Evolutionary conservation across 352 stramenopile species (phyloP).

Genomic region (Phytopythium ostracodes): DNA sequence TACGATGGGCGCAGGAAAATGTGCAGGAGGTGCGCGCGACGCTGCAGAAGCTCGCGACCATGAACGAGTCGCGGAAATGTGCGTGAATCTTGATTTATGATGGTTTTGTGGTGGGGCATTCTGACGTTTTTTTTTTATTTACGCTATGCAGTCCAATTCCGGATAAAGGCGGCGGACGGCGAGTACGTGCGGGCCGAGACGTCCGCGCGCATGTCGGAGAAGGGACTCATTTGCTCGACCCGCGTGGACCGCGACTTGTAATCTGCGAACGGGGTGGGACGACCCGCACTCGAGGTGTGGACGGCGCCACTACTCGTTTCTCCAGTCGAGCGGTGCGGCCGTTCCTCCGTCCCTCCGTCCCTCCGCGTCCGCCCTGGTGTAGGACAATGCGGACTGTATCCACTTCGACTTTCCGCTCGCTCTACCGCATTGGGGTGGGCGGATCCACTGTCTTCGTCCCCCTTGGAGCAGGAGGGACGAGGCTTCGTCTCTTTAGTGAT

Average conservation of each 20-base stretch:
- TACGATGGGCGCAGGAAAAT: slow-evolving; percentile 22
- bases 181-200: slow-evolving; percentile 75
- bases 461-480: too few species aligned
- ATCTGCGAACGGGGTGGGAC: not conserved
- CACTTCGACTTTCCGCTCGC: too few species aligned
- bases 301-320: too few species aligned
- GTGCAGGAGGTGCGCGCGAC: slow-evolving; percentile 30
- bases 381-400: too few species aligned
- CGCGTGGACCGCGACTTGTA: slow-evolving; percentile 66
- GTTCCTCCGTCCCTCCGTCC: not conserved
- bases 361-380: too few species aligned
- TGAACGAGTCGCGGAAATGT: slow-evolving; percentile 45
- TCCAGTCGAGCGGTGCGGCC: not conserved
- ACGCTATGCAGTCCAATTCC: slow-evolving; percentile 58
- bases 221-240: slow-evolving; percentile 75
- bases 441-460: too few species aligned
- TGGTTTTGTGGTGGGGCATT: not conserved
- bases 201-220: slow-evolving; percentile 62
- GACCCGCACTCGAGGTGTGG: too few species aligned
- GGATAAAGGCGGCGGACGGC: slow-evolving; percentile 79
- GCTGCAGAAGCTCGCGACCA: slow-evolving; percentile 37
- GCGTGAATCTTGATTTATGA: slow-evolving; percentile 14
- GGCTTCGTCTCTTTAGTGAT: too few species aligned
- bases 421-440: too few species aligned
- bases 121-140: slow-evolving; percentile 2